phyloP scores from a whole-genome alignment of 768 basidiomycete species.

The Exidia glandulosa region DNA sequence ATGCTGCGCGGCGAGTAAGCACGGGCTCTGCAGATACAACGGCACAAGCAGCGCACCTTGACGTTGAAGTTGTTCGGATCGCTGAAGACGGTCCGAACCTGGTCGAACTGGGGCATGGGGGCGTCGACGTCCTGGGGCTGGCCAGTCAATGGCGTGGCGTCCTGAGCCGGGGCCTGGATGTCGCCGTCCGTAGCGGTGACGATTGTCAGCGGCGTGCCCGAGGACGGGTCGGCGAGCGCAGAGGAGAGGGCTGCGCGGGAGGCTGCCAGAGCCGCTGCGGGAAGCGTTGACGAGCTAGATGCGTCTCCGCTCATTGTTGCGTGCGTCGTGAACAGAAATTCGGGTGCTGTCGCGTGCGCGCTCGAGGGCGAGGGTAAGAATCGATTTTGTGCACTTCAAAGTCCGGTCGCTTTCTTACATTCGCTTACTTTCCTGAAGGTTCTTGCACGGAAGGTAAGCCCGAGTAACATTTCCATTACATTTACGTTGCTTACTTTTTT shows the following conservation, averaged over 20 bases:
- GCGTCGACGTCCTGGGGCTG: conserved; percentile 75
- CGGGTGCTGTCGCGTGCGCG: no score
- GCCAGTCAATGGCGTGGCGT: conserved; percentile 25
- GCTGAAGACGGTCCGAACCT: conserved; percentile 85
- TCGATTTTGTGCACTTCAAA: background rate
- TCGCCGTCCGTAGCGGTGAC: background rate
- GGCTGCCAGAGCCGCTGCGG: conserved; percentile 61
- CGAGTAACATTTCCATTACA: no score
- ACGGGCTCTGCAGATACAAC: background rate
- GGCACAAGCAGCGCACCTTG: conserved; percentile 46
- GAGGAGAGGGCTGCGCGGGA: conserved; percentile 68
- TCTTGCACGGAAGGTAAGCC: no score
- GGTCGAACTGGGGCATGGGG: conserved; percentile 65
- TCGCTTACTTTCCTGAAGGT: background rate
- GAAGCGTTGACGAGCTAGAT: conserved; percentile 40
- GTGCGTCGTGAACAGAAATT: no score
- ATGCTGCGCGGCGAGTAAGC: conserved; percentile 42
- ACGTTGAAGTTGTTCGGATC: conserved; percentile 92
- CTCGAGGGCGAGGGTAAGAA: conserved; percentile 1
- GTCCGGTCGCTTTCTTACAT: background rate
- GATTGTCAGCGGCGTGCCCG: background rate
- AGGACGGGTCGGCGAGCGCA: conserved; percentile 31
- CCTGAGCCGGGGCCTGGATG: background rate
- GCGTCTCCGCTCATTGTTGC: conserved; percentile 16
- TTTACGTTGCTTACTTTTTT: background rate